Conservation (phyloP, 495 filamentous ascomycete species). For the Durotheca rogersii region DNA sequence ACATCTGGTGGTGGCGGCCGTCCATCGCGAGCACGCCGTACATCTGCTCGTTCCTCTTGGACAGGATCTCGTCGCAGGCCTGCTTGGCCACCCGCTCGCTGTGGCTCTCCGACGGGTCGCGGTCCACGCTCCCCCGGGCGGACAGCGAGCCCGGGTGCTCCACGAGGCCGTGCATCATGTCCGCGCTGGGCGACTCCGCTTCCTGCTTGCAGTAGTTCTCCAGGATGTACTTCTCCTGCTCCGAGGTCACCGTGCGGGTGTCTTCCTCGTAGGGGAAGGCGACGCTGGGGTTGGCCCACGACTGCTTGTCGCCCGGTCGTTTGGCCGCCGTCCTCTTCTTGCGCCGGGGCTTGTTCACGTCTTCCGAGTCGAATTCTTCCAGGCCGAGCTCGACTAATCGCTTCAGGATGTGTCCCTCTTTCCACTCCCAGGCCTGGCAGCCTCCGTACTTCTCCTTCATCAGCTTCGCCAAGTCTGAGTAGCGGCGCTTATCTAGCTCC, state of each 20-base stretch:
- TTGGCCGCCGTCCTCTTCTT: slow-evolving; percentile 30
- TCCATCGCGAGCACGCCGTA: slow-evolving; percentile 18
- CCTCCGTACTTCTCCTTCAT: slow-evolving; percentile 39
- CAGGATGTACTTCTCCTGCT: slow-evolving; percentile 45
- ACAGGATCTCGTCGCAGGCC: slow-evolving; percentile 45
- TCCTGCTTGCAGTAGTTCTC: slow-evolving; percentile 42
- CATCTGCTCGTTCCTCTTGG: slow-evolving; percentile 15
- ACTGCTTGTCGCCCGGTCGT: slow-evolving; percentile 19
- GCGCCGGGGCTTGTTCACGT: slow-evolving; percentile 33
- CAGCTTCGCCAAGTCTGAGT: slow-evolving; percentile 31
- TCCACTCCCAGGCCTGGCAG: slow-evolving; percentile 38
- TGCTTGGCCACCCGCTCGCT: slow-evolving; percentile 46
- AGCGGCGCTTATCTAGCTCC: slow-evolving; percentile 32
- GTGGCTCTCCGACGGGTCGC: slow-evolving; percentile 32
- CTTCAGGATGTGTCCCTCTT: slow-evolving; percentile 34
- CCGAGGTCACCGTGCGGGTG: slow-evolving; percentile 30
- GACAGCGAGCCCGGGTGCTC: slow-evolving; percentile 29
- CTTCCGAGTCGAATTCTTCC: slow-evolving; percentile 35
- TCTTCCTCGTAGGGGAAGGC: slow-evolving; percentile 35
- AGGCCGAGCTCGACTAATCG: slow-evolving; percentile 34
- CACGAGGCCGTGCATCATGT: slow-evolving; percentile 24
- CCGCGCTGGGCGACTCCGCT: slow-evolving; percentile 14
- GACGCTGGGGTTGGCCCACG: slow-evolving; percentile 18
- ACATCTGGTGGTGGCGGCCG: slow-evolving; percentile 7
- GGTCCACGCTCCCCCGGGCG: slow-evolving; percentile 13